Percentiles rank a stretch among this genome's conserved stretches.
phyloP scores from a whole-genome alignment of 1,284 basidiomycete genomes.

The Sanghuangporus weigelae region DNA sequence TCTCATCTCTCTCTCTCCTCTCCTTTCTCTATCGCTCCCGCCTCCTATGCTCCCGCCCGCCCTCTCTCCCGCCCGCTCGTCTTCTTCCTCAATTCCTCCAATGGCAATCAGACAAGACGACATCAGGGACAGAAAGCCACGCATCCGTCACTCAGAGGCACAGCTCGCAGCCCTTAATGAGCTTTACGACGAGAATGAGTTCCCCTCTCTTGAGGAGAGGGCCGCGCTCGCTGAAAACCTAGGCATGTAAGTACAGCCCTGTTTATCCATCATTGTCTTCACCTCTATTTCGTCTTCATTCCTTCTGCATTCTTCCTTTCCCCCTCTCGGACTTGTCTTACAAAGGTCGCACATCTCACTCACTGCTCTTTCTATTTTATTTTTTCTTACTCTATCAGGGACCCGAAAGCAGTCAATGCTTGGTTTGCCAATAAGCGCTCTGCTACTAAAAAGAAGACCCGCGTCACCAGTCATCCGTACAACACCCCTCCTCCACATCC shows the following conservation, averaged over 20 bases:
- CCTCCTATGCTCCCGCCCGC: constrained; percentile 21
- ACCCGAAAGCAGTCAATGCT: constrained; percentile 76
- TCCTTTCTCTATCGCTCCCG: constrained; percentile 22
- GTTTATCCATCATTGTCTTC: constrained; percentile 18
- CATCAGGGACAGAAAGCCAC: constrained; percentile 54
- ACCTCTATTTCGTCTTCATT: constrained; percentile 15
- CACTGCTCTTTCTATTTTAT: constrained; percentile 16
- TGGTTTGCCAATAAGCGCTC: constrained; percentile 84
- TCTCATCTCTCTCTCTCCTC: constrained; percentile 18
- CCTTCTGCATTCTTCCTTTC: constrained; percentile 17
- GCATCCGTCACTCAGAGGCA: constrained; percentile 64
- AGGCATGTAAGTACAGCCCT: constrained; percentile 55
- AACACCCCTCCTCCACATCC: constrained; percentile 27
- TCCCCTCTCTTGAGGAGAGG: constrained; percentile 65
- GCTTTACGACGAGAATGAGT: constrained; percentile 69
- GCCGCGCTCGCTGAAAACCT: constrained; percentile 60
- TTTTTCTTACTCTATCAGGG: constrained; percentile 40
- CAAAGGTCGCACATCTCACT: constrained; percentile 3
- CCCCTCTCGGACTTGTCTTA: constrained; percentile 2
- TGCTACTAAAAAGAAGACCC: constrained; percentile 67
- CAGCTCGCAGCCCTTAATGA: constrained; percentile 71
- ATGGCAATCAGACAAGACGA: constrained; percentile 24
- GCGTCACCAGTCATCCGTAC: constrained; percentile 29
- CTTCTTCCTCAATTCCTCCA: constrained; percentile 23
- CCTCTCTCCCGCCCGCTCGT: constrained; percentile 24